Evolutionary conservation across 495 filamentous ascomycete genomes (phyloP).

Genomic region (Penicillium tannophilum): DNA sequence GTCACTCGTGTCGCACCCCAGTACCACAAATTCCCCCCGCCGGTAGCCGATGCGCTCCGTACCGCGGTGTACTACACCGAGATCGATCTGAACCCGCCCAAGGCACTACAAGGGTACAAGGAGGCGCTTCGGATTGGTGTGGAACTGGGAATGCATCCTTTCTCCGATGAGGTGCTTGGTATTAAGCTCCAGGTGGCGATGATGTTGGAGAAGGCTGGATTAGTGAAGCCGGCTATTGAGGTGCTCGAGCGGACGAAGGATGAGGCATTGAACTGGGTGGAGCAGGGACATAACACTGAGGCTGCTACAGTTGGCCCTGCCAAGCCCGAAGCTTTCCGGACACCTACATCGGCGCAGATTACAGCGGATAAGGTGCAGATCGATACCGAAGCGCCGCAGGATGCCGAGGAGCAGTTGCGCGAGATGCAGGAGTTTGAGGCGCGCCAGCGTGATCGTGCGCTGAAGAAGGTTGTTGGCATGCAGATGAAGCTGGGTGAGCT

Average conservation of each 20-base stretch:
- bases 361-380: conserved; percentile 24
- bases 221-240: conserved; percentile 65
- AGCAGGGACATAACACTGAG: conserved; percentile 48
- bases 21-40: conserved; percentile 77
- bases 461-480: conserved; percentile 72
- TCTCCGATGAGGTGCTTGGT: conserved; percentile 85
- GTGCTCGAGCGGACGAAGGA: conserved; percentile 64
- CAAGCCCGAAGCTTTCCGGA: conserved; percentile 27
- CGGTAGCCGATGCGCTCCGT: conserved; percentile 80
- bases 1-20: conserved; percentile 61
- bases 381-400: conserved; percentile 30
- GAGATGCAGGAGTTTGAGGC: conserved; percentile 50
- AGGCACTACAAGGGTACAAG: conserved; percentile 79
- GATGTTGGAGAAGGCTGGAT: conserved; percentile 73
- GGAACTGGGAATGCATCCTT: conserved; percentile 78
- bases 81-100: conserved; percentile 64
- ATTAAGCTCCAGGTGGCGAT: conserved; percentile 79
- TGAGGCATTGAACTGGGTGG: conserved; percentile 58
- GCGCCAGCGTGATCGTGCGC: conserved; percentile 63
- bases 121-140: conserved; percentile 70
- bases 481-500: conserved; percentile 81
- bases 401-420: conserved; percentile 31
- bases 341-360: conserved; percentile 18
- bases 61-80: conserved; percentile 85
- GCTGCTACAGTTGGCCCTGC: conserved; percentile 26